Evolutionary conservation across 139 green algal species (phyloP).

Genomic region (Chlorella sp.): DNA sequence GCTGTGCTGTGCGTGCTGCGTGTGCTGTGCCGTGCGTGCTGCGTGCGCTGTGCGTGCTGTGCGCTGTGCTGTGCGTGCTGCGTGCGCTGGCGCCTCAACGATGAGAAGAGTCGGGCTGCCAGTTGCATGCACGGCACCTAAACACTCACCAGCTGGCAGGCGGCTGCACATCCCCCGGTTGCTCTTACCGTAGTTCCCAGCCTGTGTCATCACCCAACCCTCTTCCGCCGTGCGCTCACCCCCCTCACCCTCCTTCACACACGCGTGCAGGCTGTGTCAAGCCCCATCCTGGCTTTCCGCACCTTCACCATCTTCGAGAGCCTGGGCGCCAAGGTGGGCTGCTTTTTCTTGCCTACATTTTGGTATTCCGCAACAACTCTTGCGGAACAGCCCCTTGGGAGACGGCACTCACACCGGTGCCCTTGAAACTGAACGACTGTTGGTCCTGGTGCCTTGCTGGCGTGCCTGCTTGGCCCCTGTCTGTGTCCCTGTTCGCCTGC

Average conservation of each 20-base stretch:
- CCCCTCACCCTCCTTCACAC: background rate
- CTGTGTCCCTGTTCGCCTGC: too few relatives aligned
- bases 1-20: background rate
- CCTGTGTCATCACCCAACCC: background rate
- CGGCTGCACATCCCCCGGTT: background rate
- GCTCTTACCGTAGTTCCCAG: background rate
- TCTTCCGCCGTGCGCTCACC: background rate
- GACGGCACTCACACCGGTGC: too few relatives aligned
- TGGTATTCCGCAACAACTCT: background rate
- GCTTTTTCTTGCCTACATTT: background rate
- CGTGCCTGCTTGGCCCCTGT: too few relatives aligned
- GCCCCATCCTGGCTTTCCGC: constrained; percentile 14
- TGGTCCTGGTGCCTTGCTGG: background rate
- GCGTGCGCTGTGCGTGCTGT: too few relatives aligned
- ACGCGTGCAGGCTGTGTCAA: background rate
- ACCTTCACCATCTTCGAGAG: constrained; percentile 24
- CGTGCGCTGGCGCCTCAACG: too few relatives aligned
- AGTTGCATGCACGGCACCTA: background rate
- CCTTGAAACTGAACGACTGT: too few relatives aligned
- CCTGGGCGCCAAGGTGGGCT: constrained; percentile 6
- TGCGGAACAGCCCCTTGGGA: too few relatives aligned
- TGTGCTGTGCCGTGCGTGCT: background rate
- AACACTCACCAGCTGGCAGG: background rate
- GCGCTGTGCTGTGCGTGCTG: background rate
- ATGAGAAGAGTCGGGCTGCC: background rate